Conservation (phyloP, 148 eudicot species). For the Mesembryanthemum crystallinum region DNA sequence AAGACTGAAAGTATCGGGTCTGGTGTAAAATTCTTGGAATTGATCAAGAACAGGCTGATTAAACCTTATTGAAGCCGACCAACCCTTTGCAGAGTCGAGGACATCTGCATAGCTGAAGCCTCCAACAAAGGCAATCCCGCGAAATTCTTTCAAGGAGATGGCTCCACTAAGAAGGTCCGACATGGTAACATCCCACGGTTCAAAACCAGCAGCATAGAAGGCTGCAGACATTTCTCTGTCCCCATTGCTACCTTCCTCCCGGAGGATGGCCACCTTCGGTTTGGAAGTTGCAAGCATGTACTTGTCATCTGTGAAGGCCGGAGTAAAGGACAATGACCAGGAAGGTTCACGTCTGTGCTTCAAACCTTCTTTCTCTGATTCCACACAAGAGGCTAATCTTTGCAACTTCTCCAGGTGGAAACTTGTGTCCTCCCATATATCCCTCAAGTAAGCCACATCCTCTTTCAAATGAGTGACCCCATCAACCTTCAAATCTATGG, state of each 20-base stretch:
- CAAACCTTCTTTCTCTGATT: conserved; percentile 71
- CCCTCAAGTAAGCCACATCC: conserved; percentile 58
- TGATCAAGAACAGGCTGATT: conserved; percentile 70
- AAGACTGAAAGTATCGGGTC: conserved; percentile 82
- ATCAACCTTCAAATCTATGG: conserved; percentile 58
- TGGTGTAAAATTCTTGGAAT: conserved; percentile 70
- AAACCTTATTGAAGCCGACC: conserved; percentile 85
- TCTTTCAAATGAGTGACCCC: conserved; percentile 60
- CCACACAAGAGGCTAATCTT: conserved; percentile 73
- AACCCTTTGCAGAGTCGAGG: conserved; percentile 89
- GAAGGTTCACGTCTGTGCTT: conserved; percentile 68
- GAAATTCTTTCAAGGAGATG: conserved; percentile 55
- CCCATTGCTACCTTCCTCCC: conserved; percentile 97
- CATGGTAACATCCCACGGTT: conserved; percentile 91
- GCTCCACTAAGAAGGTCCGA: conserved; percentile 72
- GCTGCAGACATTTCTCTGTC: conserved; percentile 96
- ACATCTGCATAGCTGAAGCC: conserved; percentile 97
- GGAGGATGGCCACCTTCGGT: conserved; percentile 87
- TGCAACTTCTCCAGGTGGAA: conserved; percentile 72
- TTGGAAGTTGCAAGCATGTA: conserved; percentile 47
- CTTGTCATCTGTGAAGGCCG: conserved; percentile 54
- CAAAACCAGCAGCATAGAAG: conserved; percentile 83
- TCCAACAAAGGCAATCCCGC: conserved; percentile 87
- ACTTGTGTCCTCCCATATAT: conserved; percentile 94
- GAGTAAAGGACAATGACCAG: conserved; percentile 75